Evolutionary conservation across 1,284 basidiomycete species (phyloP), one percentile per base, ranked within the genome.

Genomic region (Erythrobasidium hasegawianum): DNA sequence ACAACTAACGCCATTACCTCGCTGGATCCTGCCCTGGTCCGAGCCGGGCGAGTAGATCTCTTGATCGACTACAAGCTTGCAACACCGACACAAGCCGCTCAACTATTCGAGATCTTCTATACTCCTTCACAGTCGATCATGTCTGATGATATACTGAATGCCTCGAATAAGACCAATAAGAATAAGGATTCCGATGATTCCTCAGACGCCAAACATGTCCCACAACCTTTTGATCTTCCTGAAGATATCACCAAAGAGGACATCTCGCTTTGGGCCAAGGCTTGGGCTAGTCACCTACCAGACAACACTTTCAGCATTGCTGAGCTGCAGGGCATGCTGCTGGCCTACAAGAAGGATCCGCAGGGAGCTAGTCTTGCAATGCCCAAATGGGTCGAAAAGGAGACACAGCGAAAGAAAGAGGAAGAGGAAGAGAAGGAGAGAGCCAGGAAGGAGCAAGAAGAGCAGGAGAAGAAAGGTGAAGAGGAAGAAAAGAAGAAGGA

Each of bases 221-320:
- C 57, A 14, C 57, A 59, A 22, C 68, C 57, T 16, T 55, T 61
- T 24, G 43, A 57, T 22, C 40, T 58, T 11, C 50, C 59, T 13
- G 9, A 33, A 2, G n/a, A 58, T 16, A 50, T 64, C 39, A 59
- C 59, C 4, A 53, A 27, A 18, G n/a, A 18, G 7, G 57, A 68
- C 13, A 60, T 66, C 24, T 33, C 33, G 16, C 20, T 22, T 18
- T 59, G 88, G 26, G 86, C 87, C 0, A 73, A 75, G 14, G 76
- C 77, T n/a, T 90, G 89, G 73, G 80, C 83, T 1, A 78, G 79
- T 1, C 75, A 75, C 0, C 80, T 90, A 24, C 86, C 86, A 0
- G 83, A 86, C 59, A 80, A 84, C n/a, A 80, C 81, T 72, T 79
- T 87, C 50, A 86, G 87, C 16, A 87, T 89, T 82, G 87, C 88